A percentile compares a stretch with the other conserved stretches of the same genome.
Conservation (phyloP, 148 eudicot species). For the Chenopodium suecicum region DNA sequence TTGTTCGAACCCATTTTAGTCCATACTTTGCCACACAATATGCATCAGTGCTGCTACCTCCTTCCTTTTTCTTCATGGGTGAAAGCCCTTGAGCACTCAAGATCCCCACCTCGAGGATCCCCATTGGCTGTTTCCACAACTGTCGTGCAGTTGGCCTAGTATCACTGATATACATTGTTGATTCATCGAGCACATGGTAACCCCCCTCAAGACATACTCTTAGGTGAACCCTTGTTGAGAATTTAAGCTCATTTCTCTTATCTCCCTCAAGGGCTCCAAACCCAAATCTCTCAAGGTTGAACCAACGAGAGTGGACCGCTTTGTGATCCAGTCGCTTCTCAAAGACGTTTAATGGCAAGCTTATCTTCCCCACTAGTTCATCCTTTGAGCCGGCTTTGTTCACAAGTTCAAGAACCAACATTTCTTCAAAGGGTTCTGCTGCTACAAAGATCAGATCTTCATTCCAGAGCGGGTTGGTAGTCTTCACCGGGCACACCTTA, state of each 20-base stretch:
- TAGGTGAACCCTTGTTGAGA: conserved; percentile 41
- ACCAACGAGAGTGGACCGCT: conserved; percentile 44
- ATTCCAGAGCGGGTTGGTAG: conserved; percentile 41
- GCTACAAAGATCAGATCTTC: conserved; percentile 47
- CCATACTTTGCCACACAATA: conserved; percentile 40
- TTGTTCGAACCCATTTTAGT: conserved; percentile 41
- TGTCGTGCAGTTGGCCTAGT: conserved; percentile 45
- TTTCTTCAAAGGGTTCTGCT: conserved; percentile 47
- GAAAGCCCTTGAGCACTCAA: conserved; percentile 41
- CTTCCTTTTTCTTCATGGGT: conserved; percentile 40
- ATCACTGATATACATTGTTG: conserved; percentile 53
- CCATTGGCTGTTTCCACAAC: conserved; percentile 45
- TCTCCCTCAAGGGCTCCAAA: conserved; percentile 41
- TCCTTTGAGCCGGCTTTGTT: conserved; percentile 41
- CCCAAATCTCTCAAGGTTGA: conserved; percentile 42
- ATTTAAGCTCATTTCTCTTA: conserved; percentile 37
- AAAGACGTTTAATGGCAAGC: conserved; percentile 30
- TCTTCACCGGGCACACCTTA: conserved; percentile 28
- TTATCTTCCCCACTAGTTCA: conserved; percentile 40
- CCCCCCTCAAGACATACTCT: conserved; percentile 47
- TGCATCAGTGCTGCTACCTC: conserved; percentile 29
- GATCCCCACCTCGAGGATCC: conserved; percentile 43
- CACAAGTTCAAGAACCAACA: conserved; percentile 31
- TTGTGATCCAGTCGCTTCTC: conserved; percentile 42
- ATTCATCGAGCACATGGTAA: conserved; percentile 47